Evolutionary conservation across 306 rosid species (phyloP).

Genomic region (Cucumis hystrix): DNA sequence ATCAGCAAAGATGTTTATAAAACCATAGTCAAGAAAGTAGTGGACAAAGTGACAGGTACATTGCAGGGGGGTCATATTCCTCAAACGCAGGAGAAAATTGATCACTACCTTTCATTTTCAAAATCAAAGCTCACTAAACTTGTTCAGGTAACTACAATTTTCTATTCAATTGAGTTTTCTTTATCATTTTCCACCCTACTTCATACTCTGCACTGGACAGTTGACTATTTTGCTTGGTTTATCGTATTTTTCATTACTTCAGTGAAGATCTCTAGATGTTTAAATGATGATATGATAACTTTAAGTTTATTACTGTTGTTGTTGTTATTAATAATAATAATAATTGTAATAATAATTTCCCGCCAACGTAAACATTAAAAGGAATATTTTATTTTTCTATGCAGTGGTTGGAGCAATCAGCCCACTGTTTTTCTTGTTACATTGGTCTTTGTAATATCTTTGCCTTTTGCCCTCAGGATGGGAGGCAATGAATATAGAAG

Average conservation of each 20-base stretch:
- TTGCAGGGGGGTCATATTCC: conserved; percentile 56
- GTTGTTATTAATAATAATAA: too few species aligned
- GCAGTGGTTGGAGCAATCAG: neutral
- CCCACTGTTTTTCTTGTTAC: neutral
- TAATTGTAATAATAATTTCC: neutral
- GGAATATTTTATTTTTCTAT: neutral
- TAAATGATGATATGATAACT: neutral
- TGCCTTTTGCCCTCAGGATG: neutral
- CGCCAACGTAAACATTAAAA: neutral
- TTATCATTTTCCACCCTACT: neutral
- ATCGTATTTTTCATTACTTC: neutral
- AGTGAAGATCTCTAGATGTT: neutral
- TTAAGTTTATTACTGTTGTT: neutral
- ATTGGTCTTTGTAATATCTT: neutral
- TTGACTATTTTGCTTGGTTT: neutral
- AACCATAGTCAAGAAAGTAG: conserved; percentile 82
- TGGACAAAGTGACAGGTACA: conserved; percentile 72
- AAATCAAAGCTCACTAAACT: conserved; percentile 83
- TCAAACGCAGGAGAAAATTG: conserved; percentile 88
- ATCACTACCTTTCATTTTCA: conserved; percentile 58
- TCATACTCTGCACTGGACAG: neutral
- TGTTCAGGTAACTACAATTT: conserved; percentile 54
- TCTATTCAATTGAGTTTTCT: neutral
- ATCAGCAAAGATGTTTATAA: conserved; percentile 80
- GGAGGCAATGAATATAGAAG: neutral